phyloP scores from a whole-genome alignment of 2,329 filamentous ascomycete species.

The Sphaerulina populicola region DNA sequence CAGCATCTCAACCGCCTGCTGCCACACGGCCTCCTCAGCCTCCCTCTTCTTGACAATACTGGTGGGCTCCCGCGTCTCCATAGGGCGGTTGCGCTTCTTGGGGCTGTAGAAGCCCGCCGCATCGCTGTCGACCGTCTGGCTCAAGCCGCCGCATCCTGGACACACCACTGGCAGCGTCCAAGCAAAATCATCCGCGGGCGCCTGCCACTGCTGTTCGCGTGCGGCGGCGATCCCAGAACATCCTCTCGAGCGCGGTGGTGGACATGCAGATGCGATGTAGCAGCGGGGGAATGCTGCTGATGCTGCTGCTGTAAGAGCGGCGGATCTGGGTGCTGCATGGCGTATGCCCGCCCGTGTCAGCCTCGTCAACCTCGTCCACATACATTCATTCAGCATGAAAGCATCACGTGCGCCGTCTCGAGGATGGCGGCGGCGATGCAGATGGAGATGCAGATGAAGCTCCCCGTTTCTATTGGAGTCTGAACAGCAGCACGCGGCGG shows the following conservation, averaged over 20 bases:
- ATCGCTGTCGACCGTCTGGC: slow-evolving; percentile 48
- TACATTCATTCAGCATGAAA: not conserved
- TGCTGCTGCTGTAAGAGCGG: slow-evolving; percentile 1
- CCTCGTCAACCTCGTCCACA: not conserved
- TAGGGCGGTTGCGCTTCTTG: slow-evolving; percentile 36
- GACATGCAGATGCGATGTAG: not conserved
- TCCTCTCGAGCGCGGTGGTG: slow-evolving; percentile 1
- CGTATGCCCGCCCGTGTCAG: not conserved
- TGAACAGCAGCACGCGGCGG: too few species aligned
- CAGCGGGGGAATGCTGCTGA: not conserved
- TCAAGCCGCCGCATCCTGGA: slow-evolving; percentile 55
- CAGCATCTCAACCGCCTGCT: slow-evolving; percentile 25
- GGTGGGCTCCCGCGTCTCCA: not conserved
- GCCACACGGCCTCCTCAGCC: slow-evolving; percentile 34
- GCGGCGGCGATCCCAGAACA: slow-evolving; percentile 8
- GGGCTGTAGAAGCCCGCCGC: slow-evolving; percentile 52
- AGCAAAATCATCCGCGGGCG: slow-evolving; percentile 10
- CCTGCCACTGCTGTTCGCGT: not conserved
- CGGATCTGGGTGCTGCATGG: slow-evolving; percentile 1
- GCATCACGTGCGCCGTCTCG: not conserved
- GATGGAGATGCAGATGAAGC: too few species aligned
- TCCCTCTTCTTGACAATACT: slow-evolving; percentile 18
- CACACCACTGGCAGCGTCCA: slow-evolving; percentile 35
- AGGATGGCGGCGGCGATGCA: not conserved
- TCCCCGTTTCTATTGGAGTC: too few species aligned